These are phyloP conservation scores for Metschnikowia matae DNA, from an alignment of 805 yeast species.

Conservation along the genomic window DNA sequence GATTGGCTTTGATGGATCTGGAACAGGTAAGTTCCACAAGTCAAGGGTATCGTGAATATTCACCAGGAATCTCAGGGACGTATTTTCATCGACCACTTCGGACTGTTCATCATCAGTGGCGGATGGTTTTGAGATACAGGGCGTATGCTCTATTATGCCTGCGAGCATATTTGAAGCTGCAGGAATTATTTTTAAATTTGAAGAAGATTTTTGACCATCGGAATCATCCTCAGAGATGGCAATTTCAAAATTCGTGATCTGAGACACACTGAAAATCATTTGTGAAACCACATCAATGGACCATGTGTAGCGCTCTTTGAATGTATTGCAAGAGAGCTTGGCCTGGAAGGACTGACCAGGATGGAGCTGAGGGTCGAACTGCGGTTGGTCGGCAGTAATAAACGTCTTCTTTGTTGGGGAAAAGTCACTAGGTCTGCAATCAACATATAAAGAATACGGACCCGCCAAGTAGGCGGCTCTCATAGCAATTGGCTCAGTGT, in stretches of 20 bases:
- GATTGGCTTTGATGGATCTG: constrained; percentile 48
- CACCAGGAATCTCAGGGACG: constrained; percentile 38
- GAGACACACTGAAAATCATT: constrained; percentile 63
- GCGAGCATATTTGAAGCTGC: neutral
- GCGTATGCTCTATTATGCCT: constrained; percentile 15
- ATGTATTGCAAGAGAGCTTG: constrained; percentile 61
- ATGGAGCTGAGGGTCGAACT: constrained; percentile 63
- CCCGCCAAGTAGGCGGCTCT: constrained; percentile 87
- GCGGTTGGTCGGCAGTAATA: constrained; percentile 75
- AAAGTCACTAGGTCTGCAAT: constrained; percentile 67
- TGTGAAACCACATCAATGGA: constrained; percentile 77
- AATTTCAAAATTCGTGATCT: constrained; percentile 66
- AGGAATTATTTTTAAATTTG: neutral
- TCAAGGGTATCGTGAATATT: constrained; percentile 56
- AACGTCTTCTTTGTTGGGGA: constrained; percentile 49
- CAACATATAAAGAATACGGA: constrained; percentile 82
- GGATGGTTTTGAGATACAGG: constrained; percentile 21
- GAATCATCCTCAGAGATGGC: constrained; percentile 28
- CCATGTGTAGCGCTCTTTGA: constrained; percentile 65
- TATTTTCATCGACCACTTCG: neutral
- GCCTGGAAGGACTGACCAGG: constrained; percentile 63
- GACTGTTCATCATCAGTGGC: constrained; percentile 1
- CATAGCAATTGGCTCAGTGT: constrained; percentile 65
- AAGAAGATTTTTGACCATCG: constrained; percentile 15
- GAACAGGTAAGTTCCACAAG: constrained; percentile 70